Conservation (phyloP, 305 asterid genomes). For the Fraxinus dipetala region DNA sequence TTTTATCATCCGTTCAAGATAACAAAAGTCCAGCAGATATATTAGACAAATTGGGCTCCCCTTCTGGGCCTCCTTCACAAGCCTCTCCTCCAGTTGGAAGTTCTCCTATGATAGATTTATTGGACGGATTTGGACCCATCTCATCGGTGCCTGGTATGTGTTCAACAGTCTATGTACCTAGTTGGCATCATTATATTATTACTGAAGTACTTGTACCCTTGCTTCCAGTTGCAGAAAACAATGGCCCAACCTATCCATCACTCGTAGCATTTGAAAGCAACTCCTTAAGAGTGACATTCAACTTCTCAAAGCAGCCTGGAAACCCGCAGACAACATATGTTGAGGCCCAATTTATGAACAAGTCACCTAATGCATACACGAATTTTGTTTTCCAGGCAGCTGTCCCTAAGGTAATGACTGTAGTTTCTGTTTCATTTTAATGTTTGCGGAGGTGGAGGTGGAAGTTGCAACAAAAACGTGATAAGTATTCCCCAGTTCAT, state of each 20-base stretch:
- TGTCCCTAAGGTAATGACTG: constrained; percentile 78
- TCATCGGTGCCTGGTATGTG: constrained; percentile 49
- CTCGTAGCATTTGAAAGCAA: constrained; percentile 83
- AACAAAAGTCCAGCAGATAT: constrained; percentile 45
- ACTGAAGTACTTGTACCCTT: neutral
- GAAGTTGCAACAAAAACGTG: neutral
- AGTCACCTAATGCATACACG: constrained; percentile 52
- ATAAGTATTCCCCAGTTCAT: neutral
- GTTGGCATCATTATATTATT: neutral
- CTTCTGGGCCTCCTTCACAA: constrained; percentile 44
- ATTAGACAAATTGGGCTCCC: constrained; percentile 50
- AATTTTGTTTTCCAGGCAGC: constrained; percentile 93
- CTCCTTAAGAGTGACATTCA: constrained; percentile 66
- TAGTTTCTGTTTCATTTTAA: neutral
- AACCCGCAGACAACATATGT: constrained; percentile 63
- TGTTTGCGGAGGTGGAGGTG: neutral
- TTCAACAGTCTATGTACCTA: constrained; percentile 10
- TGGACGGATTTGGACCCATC: constrained; percentile 66
- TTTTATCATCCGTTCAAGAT: constrained; percentile 46
- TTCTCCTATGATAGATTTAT: constrained; percentile 75
- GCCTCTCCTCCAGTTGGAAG: constrained; percentile 42
- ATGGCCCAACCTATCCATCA: constrained; percentile 65
- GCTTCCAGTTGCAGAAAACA: constrained; percentile 52
- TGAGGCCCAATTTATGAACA: constrained; percentile 74
- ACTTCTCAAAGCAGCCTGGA: constrained; percentile 80